These are phyloP conservation scores for Aechmea fasciata DNA, from an alignment of 176 grass and related monocot genomes.

Conservation along the genomic window DNA sequence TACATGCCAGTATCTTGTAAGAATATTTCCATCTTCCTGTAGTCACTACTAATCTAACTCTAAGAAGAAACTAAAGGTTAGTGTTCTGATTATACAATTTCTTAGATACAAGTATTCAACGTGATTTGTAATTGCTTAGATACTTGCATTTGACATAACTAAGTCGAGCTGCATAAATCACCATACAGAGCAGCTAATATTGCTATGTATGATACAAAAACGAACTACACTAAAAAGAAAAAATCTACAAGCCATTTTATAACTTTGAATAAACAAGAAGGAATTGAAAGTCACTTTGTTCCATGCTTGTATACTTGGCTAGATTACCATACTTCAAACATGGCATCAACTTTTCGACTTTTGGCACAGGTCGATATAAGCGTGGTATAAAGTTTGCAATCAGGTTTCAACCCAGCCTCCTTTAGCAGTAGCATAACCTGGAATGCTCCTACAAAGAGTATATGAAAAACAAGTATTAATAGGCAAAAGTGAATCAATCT, in stretches of 20 bases:
- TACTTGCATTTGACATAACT: not conserved
- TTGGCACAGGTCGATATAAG: constrained; percentile 92
- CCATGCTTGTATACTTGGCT: not conserved
- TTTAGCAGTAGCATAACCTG: constrained; percentile 89
- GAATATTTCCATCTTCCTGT: not conserved
- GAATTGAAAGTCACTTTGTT: not conserved
- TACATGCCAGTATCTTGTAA: not conserved
- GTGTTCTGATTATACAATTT: no score
- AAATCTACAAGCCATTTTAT: not conserved
- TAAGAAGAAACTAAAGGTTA: not conserved
- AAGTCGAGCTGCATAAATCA: not conserved
- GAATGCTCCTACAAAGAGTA: constrained; percentile 51
- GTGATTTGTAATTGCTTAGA: not conserved
- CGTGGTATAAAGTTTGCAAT: constrained; percentile 96
- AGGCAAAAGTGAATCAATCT: not conserved
- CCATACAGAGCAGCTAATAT: not conserved
- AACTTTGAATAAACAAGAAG: not conserved
- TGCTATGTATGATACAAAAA: not conserved
- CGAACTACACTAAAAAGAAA: not conserved
- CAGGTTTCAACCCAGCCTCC: constrained; percentile 81
- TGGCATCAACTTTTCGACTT: constrained; percentile 97
- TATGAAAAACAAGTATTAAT: not conserved
- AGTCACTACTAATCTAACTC: not conserved
- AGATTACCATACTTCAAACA: constrained; percentile 74
- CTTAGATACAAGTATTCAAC: not conserved